phyloP scores from a whole-genome alignment of 768 basidiomycete genomes.

The Exsudoporus frostii region DNA sequence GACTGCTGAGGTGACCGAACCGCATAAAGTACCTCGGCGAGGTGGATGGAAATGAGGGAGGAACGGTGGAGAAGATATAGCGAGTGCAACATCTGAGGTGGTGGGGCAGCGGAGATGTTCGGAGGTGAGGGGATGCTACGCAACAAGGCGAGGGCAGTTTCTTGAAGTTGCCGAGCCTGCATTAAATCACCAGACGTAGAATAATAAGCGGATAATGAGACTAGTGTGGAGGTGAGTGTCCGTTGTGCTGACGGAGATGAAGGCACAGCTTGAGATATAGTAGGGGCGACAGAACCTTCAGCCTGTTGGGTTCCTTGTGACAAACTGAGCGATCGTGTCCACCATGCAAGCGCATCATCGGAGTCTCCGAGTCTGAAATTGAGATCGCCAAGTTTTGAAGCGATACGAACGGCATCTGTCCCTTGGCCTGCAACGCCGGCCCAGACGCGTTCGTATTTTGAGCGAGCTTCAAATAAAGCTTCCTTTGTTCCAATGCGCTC shows the following conservation, averaged over 20 bases:
- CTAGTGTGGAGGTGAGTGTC: constrained; percentile 54
- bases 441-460: constrained; percentile 60
- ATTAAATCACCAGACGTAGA: constrained; percentile 54
- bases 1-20: constrained; percentile 37
- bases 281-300: constrained; percentile 17
- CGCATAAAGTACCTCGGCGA: constrained; percentile 68
- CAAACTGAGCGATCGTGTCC: constrained; percentile 55
- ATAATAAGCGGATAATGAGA: constrained; percentile 71
- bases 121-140: constrained; percentile 50
- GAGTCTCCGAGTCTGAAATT: constrained; percentile 51
- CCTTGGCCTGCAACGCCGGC: constrained; percentile 38
- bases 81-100: constrained; percentile 60
- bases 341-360: constrained; percentile 62
- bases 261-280: constrained; percentile 41
- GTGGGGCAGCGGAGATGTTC: constrained; percentile 41
- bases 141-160: constrained; percentile 52
- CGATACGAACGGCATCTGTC: constrained; percentile 49
- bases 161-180: constrained; percentile 56
- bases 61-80: constrained; percentile 70
- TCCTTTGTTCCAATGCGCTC: constrained; percentile 57
- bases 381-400: constrained; percentile 67
- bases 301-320: constrained; percentile 32
- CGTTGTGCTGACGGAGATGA: constrained; percentile 63
- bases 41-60: constrained; percentile 68
- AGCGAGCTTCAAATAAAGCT: constrained; percentile 50